Percentiles rank a stretch among this genome's conserved stretches.
Conservation (phyloP, 2,329 filamentous ascomycete species). For the Ascochyta koolunga region DNA sequence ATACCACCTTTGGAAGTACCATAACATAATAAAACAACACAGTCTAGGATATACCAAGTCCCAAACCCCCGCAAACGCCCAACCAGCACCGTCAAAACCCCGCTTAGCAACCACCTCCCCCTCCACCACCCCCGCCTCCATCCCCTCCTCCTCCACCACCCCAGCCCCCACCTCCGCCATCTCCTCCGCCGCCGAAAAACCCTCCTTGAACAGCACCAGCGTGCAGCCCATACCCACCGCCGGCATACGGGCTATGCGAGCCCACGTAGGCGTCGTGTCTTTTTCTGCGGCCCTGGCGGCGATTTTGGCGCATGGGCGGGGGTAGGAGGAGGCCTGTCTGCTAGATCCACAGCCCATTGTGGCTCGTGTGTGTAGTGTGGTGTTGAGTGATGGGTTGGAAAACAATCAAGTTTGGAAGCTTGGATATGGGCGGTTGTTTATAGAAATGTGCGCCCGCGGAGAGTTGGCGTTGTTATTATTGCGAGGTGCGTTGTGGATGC, state of each 20-base stretch:
- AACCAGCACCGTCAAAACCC: neutral
- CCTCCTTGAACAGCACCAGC: conserved; percentile 21
- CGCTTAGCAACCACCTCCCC: neutral
- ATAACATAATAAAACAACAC: too few species aligned
- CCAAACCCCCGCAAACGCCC: neutral
- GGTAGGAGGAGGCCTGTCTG: conserved; percentile 19
- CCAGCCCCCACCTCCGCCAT: conserved; percentile 10
- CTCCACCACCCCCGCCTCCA: neutral
- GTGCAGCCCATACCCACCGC: neutral
- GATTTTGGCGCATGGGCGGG: conserved; percentile 22
- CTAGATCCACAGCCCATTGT: conserved; percentile 27
- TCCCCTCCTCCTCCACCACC: conserved; percentile 16
- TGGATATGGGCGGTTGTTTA: too few species aligned
- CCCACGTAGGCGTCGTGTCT: neutral
- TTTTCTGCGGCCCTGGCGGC: neutral
- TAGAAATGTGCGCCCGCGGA: too few species aligned
- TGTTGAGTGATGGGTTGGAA: neutral
- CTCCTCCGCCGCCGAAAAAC: conserved; percentile 8
- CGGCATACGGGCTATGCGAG: neutral
- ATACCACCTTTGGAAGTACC: too few species aligned
- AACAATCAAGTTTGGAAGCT: too few species aligned
- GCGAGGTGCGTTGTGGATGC: neutral
- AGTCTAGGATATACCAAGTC: neutral
- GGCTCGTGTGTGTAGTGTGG: neutral
- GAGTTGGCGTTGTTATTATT: too few species aligned